Evolutionary conservation across 495 filamentous ascomycete genomes (phyloP).

Genomic region (Glutinoglossum americanum): DNA sequence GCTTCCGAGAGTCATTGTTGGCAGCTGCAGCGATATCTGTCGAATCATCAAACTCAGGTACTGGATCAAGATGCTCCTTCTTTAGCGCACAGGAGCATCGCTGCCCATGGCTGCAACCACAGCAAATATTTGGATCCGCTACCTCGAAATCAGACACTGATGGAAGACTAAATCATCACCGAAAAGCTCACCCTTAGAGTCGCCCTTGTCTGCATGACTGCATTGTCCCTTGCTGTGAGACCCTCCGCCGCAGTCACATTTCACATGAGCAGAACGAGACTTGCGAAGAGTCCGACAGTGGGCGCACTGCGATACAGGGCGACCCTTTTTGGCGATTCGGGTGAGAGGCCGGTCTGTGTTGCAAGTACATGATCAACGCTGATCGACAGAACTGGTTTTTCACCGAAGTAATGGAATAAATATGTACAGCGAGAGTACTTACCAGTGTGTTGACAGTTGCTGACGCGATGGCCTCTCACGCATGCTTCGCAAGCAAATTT

Average conservation of each 20-base stretch:
- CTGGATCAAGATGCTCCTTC: slow-evolving; percentile 58
- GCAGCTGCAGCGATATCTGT: slow-evolving; percentile 22
- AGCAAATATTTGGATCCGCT: slow-evolving; percentile 49
- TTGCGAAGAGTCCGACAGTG: slow-evolving; percentile 96
- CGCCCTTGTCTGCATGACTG: slow-evolving; percentile 28
- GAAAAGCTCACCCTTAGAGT: slow-evolving; percentile 38
- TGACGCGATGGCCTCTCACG: slow-evolving; percentile 81
- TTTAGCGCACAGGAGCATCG: slow-evolving; percentile 86
- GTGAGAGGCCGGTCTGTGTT: slow-evolving; percentile 66
- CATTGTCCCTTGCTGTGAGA: slow-evolving; percentile 42
- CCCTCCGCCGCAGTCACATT: slow-evolving; percentile 96
- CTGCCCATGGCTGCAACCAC: slow-evolving; percentile 66
- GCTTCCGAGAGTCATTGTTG: slow-evolving; percentile 33
- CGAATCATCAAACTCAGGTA: slow-evolving; percentile 43
- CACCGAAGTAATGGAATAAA: slow-evolving; percentile 9
- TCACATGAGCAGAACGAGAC: slow-evolving; percentile 83
- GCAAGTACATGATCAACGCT: slow-evolving; percentile 12
- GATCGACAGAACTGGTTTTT: background rate
- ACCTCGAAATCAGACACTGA: slow-evolving; percentile 22
- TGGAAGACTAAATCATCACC: slow-evolving; percentile 14
- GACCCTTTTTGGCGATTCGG: slow-evolving; percentile 96
- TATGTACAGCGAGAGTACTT: slow-evolving; percentile 19
- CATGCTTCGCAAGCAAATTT: slow-evolving; percentile 88
- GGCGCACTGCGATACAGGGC: slow-evolving; percentile 92
- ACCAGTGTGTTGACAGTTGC: slow-evolving; percentile 84